Percentiles rank a stretch among this genome's conserved stretches.
Evolutionary conservation across 2,329 filamentous ascomycete genomes (phyloP).

Genomic region (Aspergillus piperis): DNA sequence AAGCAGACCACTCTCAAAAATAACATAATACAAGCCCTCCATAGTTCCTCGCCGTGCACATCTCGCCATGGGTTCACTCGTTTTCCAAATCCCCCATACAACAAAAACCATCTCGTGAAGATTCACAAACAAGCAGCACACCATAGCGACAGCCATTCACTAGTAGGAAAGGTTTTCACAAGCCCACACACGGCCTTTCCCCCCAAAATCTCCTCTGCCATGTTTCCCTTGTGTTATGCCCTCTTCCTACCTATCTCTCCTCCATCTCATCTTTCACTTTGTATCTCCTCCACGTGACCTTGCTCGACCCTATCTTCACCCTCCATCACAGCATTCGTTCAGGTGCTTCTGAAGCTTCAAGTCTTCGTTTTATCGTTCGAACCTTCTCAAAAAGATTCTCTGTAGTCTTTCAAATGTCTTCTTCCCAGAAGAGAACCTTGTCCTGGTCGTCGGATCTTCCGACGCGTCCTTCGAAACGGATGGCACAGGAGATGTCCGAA

Average conservation of each 20-base stretch:
- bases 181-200: too few relatives aligned
- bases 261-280: background rate
- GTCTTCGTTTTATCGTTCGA: too few relatives aligned
- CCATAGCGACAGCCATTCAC: too few relatives aligned
- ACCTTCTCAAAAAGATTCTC: background rate
- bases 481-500: background rate
- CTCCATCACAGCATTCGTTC: background rate
- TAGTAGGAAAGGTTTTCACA: too few relatives aligned
- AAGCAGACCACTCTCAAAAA: too few relatives aligned
- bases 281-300: slow-evolving; percentile 16
- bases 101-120: too few relatives aligned
- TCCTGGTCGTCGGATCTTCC: background rate
- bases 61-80: too few relatives aligned
- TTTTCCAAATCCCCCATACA: too few relatives aligned
- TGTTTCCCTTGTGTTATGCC: slow-evolving; percentile 1
- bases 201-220: background rate
- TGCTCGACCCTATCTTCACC: slow-evolving; percentile 7
- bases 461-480: slow-evolving; percentile 7
- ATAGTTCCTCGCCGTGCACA: too few relatives aligned
- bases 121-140: too few relatives aligned
- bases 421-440: background rate
- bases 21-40: too few relatives aligned
- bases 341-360: too few relatives aligned
- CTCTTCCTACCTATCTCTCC: background rate
- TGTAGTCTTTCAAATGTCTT: slow-evolving; percentile 2